Base-by-base conservation (phyloP, 2,329 filamentous ascomycete genomes). In the Neonectria faginata region DNA sequence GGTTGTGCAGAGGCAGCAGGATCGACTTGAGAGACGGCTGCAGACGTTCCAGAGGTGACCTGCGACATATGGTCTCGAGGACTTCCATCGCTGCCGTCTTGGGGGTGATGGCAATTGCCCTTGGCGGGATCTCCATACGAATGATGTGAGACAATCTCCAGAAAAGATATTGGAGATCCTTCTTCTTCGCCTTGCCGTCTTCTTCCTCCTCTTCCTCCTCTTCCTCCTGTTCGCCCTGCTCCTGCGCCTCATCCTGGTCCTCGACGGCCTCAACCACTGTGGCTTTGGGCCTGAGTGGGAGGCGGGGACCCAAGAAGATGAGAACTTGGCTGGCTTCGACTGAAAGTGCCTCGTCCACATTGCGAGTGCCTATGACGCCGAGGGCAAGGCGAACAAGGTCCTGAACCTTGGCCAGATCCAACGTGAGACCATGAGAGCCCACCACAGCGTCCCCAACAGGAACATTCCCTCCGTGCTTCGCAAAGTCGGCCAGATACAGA, bases 401-500 rank as follows among this genome's bases (percentile, higher is more conserved):
- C 78, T 81, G 78, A 80, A 97, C 88, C 62, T 90, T 89, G 3
- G 88, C 84, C 12, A 84, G 84, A 31, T 86, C 84, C 7, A 98
- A 81, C 29, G 84, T 80, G 25, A 97, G 83, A 1, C 93, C 95
- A 58, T 89, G 83, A 2, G 91, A 91, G 22, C 93, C 91, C 45
- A 82, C 76, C 12, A 97, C 80, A 2, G 90, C 88, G 51, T 93
- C 78, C 2, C 81, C 83, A 3, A 73, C 63, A 10, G 73, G 29
- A 79, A 79, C 62, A 88, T 85, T 31, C 75, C 77, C 31, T 82
- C 82, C 48, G 84, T 86, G 72, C 87, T 86, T 86, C 22, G 91
- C 92, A 68, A 97, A 89, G 76, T 97, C 92, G 3, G 89, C 87
- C 71, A 97, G 89, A 78, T 92, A 96, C n/a, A 86, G 84, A 51